Percentiles rank a stretch among this genome's conserved stretches.
These are phyloP conservation scores for Phytopythium sindhum DNA, from an alignment of 352 stramenopile species.

Conservation along the genomic window DNA sequence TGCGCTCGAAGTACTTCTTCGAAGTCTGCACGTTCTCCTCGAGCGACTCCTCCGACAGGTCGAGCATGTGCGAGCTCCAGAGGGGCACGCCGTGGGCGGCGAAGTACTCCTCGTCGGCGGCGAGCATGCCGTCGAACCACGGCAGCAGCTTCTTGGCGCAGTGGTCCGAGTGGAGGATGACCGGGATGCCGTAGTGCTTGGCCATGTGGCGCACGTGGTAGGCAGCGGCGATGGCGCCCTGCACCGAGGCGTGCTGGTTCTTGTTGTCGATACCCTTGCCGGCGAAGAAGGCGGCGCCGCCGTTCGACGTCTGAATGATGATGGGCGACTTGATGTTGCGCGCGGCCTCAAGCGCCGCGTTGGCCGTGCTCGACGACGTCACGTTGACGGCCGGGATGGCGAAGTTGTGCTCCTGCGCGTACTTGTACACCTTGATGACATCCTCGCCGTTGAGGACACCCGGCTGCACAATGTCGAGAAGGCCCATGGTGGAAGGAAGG, in stretches of 20 bases:
- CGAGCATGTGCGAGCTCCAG: slow-evolving; percentile 98
- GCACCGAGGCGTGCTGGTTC: slow-evolving; percentile 82
- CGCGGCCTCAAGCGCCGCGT: slow-evolving; percentile 95
- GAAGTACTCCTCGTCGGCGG: slow-evolving; percentile 96
- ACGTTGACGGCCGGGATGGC: slow-evolving; percentile 98
- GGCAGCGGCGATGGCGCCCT: slow-evolving; percentile 85
- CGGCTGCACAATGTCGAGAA: slow-evolving; percentile 79
- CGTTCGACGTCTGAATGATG: slow-evolving; percentile 98
- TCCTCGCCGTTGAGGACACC: slow-evolving; percentile 88
- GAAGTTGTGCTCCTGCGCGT: slow-evolving; percentile 93
- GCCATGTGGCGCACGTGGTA: slow-evolving; percentile 96
- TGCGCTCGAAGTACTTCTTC: slow-evolving; percentile 98
- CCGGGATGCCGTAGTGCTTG: slow-evolving; percentile 95
- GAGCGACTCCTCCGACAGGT: slow-evolving; percentile 97
- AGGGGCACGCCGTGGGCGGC: slow-evolving; percentile 91
- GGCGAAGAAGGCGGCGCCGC: slow-evolving; percentile 95
- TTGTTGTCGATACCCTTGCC: slow-evolving; percentile 97
- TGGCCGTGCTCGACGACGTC: slow-evolving; percentile 95
- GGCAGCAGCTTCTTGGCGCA: slow-evolving; percentile 98
- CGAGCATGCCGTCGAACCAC: slow-evolving; percentile 97
- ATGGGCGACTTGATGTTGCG: slow-evolving; percentile 95
- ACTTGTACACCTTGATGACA: slow-evolving; percentile 90
- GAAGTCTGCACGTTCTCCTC: slow-evolving; percentile 98
- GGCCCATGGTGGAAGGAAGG: slow-evolving; percentile 52
- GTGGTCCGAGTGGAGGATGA: slow-evolving; percentile 98